A percentile compares a stretch with the other conserved stretches of the same genome.
phyloP scores from a whole-genome alignment of 768 basidiomycete genomes.

The Boletus reticulatus region DNA sequence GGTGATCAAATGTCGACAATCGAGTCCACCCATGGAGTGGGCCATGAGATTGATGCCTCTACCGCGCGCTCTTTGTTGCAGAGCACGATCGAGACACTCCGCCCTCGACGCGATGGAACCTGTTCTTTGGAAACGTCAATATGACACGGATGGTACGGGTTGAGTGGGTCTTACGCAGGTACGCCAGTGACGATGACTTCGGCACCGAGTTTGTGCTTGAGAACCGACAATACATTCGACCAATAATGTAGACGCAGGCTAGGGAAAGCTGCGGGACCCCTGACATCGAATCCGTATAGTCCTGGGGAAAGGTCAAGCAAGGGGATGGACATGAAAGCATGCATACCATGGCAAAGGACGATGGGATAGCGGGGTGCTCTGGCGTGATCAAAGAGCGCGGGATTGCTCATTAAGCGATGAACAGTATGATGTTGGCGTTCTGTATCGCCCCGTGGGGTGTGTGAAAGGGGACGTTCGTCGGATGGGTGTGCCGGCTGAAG shows the following conservation, averaged over 20 bases:
- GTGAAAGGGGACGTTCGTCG: neutral
- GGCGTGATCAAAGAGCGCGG: constrained; percentile 74
- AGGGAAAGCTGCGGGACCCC: constrained; percentile 80
- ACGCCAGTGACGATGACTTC: constrained; percentile 97
- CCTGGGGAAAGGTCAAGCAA: constrained; percentile 43
- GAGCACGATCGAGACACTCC: constrained; percentile 66
- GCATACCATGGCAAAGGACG: constrained; percentile 89
- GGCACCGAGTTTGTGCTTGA: constrained; percentile 79
- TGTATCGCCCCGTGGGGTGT: neutral
- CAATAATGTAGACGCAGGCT: constrained; percentile 90
- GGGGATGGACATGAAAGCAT: neutral
- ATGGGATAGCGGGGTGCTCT: constrained; percentile 85
- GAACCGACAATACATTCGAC: constrained; percentile 80
- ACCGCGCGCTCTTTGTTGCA: constrained; percentile 64
- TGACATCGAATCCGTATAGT: constrained; percentile 92
- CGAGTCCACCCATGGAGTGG: constrained; percentile 97
- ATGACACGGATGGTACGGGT: neutral
- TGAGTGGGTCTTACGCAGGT: constrained; percentile 62
- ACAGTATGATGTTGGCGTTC: constrained; percentile 37
- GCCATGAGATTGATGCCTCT: constrained; percentile 90
- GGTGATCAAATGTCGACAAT: constrained; percentile 89
- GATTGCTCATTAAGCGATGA: constrained; percentile 71
- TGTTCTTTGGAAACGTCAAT: constrained; percentile 51
- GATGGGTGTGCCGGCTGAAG: constrained; percentile 11
- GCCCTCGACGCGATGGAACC: constrained; percentile 87